phyloP scores from a whole-genome alignment of 257 asterid species.

The Marsdenia floribunda region DNA sequence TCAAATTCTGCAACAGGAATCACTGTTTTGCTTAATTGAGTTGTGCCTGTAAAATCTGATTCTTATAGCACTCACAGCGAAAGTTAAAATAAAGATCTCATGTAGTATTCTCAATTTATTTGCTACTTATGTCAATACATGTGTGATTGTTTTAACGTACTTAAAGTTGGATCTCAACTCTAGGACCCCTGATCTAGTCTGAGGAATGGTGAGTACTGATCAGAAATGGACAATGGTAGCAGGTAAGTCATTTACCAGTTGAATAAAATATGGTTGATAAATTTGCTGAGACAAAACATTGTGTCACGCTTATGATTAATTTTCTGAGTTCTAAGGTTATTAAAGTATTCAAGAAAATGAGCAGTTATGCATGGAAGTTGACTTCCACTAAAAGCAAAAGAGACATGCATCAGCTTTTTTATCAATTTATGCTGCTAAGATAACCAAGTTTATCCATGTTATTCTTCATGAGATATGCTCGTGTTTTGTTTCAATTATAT shows the following conservation, averaged over 20 bases:
- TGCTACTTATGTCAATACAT: no score
- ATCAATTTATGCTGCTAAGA: background rate
- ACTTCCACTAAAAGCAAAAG: background rate
- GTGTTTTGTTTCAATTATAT: background rate
- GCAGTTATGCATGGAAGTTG: background rate
- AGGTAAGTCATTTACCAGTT: background rate
- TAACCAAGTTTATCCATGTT: background rate
- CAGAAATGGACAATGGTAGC: background rate
- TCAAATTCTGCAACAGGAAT: no score
- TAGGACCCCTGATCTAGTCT: background rate
- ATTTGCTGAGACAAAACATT: background rate
- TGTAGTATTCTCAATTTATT: no score
- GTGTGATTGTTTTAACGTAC: no score
- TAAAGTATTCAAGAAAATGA: background rate
- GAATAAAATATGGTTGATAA: background rate
- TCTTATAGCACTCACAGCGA: no score
- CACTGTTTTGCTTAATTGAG: no score
- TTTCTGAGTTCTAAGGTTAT: background rate
- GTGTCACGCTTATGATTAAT: constrained; percentile 1
- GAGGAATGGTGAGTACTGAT: background rate
- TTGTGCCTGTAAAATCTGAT: no score
- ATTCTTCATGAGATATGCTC: constrained; percentile 3
- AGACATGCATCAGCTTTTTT: background rate
- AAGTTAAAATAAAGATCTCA: no score
- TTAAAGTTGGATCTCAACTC: no score